These are phyloP conservation scores for Scalesia atractyloides DNA, from an alignment of 129 eudicot genomes.

Conservation along the genomic window DNA sequence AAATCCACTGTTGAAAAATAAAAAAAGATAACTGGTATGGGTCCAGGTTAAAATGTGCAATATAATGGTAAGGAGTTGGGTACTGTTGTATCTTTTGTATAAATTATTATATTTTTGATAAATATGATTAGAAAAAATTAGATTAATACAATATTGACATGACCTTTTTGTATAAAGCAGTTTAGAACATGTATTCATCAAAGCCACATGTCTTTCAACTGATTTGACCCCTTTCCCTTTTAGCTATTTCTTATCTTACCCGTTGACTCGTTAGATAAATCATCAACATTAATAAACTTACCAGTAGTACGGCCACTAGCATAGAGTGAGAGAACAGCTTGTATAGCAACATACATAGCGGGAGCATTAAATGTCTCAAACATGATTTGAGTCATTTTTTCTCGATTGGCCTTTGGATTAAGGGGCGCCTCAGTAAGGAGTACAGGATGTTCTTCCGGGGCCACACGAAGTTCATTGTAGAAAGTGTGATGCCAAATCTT, in stretches of 20 bases:
- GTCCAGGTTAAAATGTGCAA: too few species aligned
- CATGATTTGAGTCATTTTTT: slow-evolving; percentile 65
- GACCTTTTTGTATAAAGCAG: neutral
- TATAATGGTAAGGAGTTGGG: too few species aligned
- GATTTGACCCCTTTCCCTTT: neutral
- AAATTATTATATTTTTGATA: neutral
- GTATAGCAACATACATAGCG: slow-evolving; percentile 65
- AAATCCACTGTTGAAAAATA: too few species aligned
- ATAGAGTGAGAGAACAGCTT: slow-evolving; percentile 61
- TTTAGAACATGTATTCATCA: neutral
- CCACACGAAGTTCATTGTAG: slow-evolving; percentile 60
- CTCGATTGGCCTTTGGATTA: slow-evolving; percentile 62
- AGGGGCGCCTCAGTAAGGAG: slow-evolving; percentile 68
- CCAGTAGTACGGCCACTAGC: slow-evolving; percentile 73
- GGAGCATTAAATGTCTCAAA: slow-evolving; percentile 62
- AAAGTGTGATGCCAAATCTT: slow-evolving; percentile 67
- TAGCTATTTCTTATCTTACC: neutral
- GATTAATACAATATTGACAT: neutral
- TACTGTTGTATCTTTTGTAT: too few species aligned
- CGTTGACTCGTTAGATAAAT: neutral
- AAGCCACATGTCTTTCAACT: neutral
- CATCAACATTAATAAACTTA: slow-evolving; percentile 20
- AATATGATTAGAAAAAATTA: neutral
- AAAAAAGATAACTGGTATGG: too few species aligned
- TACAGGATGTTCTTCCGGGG: slow-evolving; percentile 63